Evolutionary conservation across 371 early-diverging fungal genomes (phyloP), one percentile per base, ranked within the genome.

Genomic region (Lichtheimia corymbifera): DNA sequence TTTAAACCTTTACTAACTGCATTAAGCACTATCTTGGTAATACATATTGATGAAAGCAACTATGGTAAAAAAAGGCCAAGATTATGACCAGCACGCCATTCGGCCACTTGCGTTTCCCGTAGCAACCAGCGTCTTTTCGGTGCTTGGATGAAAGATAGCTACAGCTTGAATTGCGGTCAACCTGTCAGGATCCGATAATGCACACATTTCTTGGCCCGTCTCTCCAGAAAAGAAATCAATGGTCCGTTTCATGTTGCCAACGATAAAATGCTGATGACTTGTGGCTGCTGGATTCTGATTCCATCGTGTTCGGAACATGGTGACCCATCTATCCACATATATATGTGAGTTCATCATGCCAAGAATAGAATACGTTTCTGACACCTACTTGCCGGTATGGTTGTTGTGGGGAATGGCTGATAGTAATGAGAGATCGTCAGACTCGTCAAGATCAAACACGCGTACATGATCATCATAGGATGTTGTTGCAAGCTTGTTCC

Each of bases 281-380:
- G 50, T 5, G 43, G 70, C 63, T 27, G 55, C 47, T 30, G 44
- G 30, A 57, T 83, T 80, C 30, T 71, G 71, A 55, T 86, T 76
- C 91, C 92, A 92, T 9, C 80, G 76, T 4, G 91, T 85, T n/a
- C 89, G 78, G 40, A 91, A 82, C 68, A 84, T 85, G 5, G 92
- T 88, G 17, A 90, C 86, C 92, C 90, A 91, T 58, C 91, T 62
- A 50, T 24, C 13, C 3, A 28, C 2, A 22, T 22, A 35, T 9
- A 35, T 1, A 35, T 22, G 35, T 35, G 35, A 35, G 35, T 4
- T 28, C 28, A 28, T 28, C 11, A 35, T 35, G 9, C 11, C 35
- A 1, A 28, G 1, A 28, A 1, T 4, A 0, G 4, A 11, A 0
- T 35, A 9, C 9, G 4, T 35, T 2, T 9, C 2, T 6, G 35